These are phyloP conservation scores for Mycena metata DNA, from an alignment of 768 basidiomycete genomes.

Conservation along the genomic window DNA sequence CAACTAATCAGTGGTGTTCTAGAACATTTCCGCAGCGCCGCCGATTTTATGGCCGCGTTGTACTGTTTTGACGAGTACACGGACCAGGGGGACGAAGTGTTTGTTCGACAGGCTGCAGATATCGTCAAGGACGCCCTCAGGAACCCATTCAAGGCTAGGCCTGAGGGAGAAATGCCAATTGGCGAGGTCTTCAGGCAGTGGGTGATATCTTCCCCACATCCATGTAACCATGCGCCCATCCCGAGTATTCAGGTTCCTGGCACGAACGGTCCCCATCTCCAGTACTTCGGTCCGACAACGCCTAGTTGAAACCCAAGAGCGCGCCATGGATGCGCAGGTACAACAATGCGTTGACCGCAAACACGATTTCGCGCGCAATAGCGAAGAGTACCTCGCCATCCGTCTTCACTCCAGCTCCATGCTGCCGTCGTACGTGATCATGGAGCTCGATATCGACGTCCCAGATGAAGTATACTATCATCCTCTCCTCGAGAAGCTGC, in stretches of 20 bases:
- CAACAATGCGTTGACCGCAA: conserved; percentile 13
- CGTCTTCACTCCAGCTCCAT: conserved; percentile 3
- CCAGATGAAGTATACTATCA: conserved; percentile 3
- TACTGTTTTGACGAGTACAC: conserved; percentile 20
- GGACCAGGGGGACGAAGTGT: conserved; percentile 9
- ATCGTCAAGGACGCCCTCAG: conserved; percentile 16
- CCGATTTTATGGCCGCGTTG: conserved; percentile 16
- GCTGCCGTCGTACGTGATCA: conserved; percentile 11
- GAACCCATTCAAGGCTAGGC: conserved; percentile 1
- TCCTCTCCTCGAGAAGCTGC: conserved; percentile 5
- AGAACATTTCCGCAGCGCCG: conserved; percentile 4
- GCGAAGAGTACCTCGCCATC: neutral
- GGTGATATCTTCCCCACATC: neutral
- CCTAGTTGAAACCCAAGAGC: neutral
- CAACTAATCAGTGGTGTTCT: conserved; percentile 1
- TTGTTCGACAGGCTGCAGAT: conserved; percentile 13
- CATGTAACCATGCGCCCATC: neutral
- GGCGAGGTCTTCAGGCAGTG: conserved; percentile 12
- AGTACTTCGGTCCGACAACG: neutral
- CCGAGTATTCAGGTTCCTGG: conserved; percentile 4
- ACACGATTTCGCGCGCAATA: neutral
- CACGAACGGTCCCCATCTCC: neutral
- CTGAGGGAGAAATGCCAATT: conserved; percentile 5
- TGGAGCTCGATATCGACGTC: conserved; percentile 1
- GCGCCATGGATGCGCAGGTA: conserved; percentile 2